A percentile compares a stretch with the other conserved stretches of the same genome.
Conservation (phyloP, 2,329 filamentous ascomycete genomes). For the Sporothrix schenckii region DNA sequence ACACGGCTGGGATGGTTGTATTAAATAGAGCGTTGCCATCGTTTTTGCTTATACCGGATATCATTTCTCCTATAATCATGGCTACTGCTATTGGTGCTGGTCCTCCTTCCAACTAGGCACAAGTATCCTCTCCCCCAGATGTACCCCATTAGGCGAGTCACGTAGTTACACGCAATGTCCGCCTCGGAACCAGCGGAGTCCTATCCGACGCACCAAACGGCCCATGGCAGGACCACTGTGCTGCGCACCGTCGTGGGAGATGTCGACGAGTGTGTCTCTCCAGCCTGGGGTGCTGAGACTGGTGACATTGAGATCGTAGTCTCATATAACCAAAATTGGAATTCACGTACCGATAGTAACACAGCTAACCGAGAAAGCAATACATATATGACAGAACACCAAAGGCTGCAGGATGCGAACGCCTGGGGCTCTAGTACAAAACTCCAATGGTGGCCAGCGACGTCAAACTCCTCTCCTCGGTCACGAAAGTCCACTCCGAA, state of each 20-base stretch:
- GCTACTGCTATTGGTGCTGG: neutral
- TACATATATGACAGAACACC: neutral
- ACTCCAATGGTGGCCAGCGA: neutral
- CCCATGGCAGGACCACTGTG: slow-evolving; percentile 40
- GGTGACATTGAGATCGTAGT: too few species aligned
- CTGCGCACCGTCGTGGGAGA: slow-evolving; percentile 43
- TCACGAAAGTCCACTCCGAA: neutral
- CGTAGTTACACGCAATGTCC: slow-evolving; percentile 42
- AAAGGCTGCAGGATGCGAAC: neutral
- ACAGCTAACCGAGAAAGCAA: neutral
- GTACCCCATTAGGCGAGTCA: slow-evolving; percentile 34
- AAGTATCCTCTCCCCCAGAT: neutral
- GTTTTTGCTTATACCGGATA: neutral
- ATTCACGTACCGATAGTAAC: neutral
- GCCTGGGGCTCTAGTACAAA: too few species aligned
- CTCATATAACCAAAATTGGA: too few species aligned
- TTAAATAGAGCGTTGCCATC: neutral
- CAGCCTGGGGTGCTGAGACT: too few species aligned
- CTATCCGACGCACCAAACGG: slow-evolving; percentile 38
- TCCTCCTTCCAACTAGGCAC: neutral
- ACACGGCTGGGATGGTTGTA: neutral
- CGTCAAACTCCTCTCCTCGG: neutral
- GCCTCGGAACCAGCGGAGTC: slow-evolving; percentile 39
- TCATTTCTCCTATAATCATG: neutral
- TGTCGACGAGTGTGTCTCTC: slow-evolving; percentile 38